Evolutionary conservation across 805 yeast genomes (phyloP).

Genomic region (Saturnispora sanitii): DNA sequence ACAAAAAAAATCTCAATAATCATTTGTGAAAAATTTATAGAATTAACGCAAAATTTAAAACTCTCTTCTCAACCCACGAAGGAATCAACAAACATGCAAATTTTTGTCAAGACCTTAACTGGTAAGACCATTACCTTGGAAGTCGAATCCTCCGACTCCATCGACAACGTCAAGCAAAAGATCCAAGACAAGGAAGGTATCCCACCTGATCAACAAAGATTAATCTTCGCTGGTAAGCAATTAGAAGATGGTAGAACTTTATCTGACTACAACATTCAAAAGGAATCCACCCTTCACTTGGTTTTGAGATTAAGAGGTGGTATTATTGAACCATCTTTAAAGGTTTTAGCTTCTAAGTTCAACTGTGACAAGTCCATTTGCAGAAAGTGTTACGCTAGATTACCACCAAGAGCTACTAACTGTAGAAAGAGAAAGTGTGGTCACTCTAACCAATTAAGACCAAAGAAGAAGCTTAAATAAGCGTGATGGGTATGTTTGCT

Average conservation of each 20-base stretch:
- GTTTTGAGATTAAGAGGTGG: conserved; percentile 63
- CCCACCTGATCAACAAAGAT: conserved; percentile 94
- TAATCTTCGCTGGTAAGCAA: conserved; percentile 94
- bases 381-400: conserved; percentile 99
- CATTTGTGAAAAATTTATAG: background rate
- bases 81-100: conserved; percentile 53
- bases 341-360: conserved; percentile 98
- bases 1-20: background rate
- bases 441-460: conserved; percentile 99
- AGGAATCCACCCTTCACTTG: conserved; percentile 67
- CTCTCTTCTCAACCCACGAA: background rate
- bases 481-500: conserved; percentile 17
- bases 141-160: conserved; percentile 91
- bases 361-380: conserved; percentile 99
- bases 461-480: conserved; percentile 98
- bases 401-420: conserved; percentile 99
- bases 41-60: background rate
- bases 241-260: conserved; percentile 92
- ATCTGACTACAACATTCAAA: conserved; percentile 91
- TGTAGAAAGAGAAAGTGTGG: conserved; percentile 99
- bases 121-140: conserved; percentile 90
- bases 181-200: conserved; percentile 95
- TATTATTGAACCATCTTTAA: conserved; percentile 98
- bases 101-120: conserved; percentile 98
- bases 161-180: conserved; percentile 90